phyloP scores from a whole-genome alignment of 352 stramenopile genomes.

The Proteromonas lacertae region DNA sequence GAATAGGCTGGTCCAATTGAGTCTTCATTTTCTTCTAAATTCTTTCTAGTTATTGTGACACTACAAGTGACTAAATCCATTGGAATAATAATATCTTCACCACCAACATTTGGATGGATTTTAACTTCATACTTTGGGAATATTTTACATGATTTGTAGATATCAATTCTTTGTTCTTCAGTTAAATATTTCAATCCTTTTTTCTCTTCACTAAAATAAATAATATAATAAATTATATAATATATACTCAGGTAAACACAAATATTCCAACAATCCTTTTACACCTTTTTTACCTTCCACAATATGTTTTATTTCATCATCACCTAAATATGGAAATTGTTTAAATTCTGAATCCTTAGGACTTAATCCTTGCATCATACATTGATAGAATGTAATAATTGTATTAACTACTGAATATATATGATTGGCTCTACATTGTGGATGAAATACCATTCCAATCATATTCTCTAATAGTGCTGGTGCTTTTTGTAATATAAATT shows the following conservation, averaged over 20 bases:
- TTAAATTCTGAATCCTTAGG: constrained; percentile 15
- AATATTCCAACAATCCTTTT: no score
- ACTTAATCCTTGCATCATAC: constrained; percentile 77
- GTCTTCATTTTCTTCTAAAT: constrained; percentile 53
- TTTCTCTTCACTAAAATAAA: no score
- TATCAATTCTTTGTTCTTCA: neutral
- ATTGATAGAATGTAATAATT: constrained; percentile 85
- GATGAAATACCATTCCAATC: constrained; percentile 80
- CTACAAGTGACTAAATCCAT: constrained; percentile 87
- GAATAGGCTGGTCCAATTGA: constrained; percentile 62
- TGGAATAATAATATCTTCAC: constrained; percentile 62
- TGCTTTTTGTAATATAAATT: constrained; percentile 67
- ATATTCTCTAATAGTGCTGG: constrained; percentile 86
- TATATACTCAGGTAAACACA: no score
- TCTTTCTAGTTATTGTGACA: constrained; percentile 75
- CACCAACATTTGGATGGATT: constrained; percentile 23
- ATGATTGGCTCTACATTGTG: constrained; percentile 63
- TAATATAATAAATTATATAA: no score
- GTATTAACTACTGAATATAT: constrained; percentile 69
- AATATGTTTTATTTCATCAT: constrained; percentile 52
- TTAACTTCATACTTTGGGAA: neutral
- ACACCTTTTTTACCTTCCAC: no score
- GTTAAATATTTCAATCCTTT: no score
- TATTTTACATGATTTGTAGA: neutral
- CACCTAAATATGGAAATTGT: constrained; percentile 27